Evolutionary conservation across 352 stramenopile genomes (phyloP).

Genomic region (Phytophthora melonis): DNA sequence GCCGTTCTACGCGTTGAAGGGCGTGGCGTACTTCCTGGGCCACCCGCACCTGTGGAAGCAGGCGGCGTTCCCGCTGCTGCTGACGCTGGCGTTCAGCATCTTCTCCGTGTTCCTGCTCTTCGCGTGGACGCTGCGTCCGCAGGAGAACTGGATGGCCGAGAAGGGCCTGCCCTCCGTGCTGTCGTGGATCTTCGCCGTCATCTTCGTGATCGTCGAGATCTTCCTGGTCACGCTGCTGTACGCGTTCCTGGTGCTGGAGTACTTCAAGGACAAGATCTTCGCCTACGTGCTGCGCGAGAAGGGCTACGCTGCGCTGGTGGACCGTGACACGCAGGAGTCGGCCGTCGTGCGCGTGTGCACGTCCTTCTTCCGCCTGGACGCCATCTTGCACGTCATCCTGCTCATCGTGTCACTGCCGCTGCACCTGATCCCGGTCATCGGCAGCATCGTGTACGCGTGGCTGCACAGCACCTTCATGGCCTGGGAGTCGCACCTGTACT

Average conservation of each 20-base stretch:
- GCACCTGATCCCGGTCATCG: conserved; percentile 65
- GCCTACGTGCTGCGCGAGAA: conserved; percentile 54
- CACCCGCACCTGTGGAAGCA: conserved; percentile 60
- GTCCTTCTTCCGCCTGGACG: conserved; percentile 55
- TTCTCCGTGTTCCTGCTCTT: conserved; percentile 60
- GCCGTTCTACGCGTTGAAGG: conserved; percentile 53
- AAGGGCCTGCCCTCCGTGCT: conserved; percentile 46
- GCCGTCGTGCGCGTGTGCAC: conserved; percentile 48
- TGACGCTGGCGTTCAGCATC: conserved; percentile 60
- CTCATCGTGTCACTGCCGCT: conserved; percentile 65
- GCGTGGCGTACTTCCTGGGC: conserved; percentile 55
- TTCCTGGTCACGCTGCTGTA: conserved; percentile 63
- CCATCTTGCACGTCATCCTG: conserved; percentile 52
- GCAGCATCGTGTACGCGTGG: conserved; percentile 63
- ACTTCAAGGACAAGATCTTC: conserved; percentile 69
- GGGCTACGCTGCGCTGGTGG: conserved; percentile 43
- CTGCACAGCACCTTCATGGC: conserved; percentile 63
- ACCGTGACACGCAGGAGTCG: conserved; percentile 44
- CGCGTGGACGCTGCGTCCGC: conserved; percentile 47
- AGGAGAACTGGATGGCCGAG: conserved; percentile 46
- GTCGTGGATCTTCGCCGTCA: conserved; percentile 59
- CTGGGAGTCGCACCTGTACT: conserved; percentile 70
- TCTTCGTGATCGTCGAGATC: conserved; percentile 66
- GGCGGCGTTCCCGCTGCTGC: conserved; percentile 55
- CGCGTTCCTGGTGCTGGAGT: conserved; percentile 55